Conservation (phyloP, 2,329 filamentous ascomycete genomes). For the Sarocladiaceae sp. region DNA sequence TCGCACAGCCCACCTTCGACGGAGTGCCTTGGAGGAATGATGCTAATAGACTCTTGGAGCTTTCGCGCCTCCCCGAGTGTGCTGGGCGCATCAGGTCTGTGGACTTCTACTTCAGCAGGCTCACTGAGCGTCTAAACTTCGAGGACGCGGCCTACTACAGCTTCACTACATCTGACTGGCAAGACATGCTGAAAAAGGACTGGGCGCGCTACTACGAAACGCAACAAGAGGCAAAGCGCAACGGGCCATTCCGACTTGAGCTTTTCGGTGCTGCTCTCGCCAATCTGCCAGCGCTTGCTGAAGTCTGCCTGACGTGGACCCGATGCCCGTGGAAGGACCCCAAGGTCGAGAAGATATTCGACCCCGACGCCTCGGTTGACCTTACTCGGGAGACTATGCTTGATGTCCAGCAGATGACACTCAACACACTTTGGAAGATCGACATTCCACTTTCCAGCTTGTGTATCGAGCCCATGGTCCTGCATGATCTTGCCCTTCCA, state of each 20-base stretch:
- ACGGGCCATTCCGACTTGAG: not conserved
- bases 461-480: constrained; percentile 16
- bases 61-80: constrained; percentile 38
- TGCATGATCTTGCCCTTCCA: constrained; percentile 10
- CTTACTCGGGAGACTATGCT: constrained; percentile 13
- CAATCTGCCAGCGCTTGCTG: constrained; percentile 17
- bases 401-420: constrained; percentile 17
- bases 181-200: constrained; percentile 18
- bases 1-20: constrained; percentile 36
- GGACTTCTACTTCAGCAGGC: constrained; percentile 40
- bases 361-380: constrained; percentile 15
- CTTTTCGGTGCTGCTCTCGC: constrained; percentile 11
- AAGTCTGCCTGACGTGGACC: constrained; percentile 19
- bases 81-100: constrained; percentile 36
- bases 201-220: constrained; percentile 33
- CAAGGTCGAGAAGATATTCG: constrained; percentile 12
- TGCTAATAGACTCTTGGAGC: constrained; percentile 36
- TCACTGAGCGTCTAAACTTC: constrained; percentile 24
- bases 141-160: not conserved
- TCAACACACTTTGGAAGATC: constrained; percentile 14
- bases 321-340: constrained; percentile 17
- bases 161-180: constrained; percentile 2
- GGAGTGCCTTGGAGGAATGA: constrained; percentile 42
- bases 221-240: constrained; percentile 21
- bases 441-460: constrained; percentile 16